Percentiles rank a stretch among this genome's conserved stretches.
Conservation (phyloP, 2,329 filamentous ascomycete species). For the Aureobasidium sp. region DNA sequence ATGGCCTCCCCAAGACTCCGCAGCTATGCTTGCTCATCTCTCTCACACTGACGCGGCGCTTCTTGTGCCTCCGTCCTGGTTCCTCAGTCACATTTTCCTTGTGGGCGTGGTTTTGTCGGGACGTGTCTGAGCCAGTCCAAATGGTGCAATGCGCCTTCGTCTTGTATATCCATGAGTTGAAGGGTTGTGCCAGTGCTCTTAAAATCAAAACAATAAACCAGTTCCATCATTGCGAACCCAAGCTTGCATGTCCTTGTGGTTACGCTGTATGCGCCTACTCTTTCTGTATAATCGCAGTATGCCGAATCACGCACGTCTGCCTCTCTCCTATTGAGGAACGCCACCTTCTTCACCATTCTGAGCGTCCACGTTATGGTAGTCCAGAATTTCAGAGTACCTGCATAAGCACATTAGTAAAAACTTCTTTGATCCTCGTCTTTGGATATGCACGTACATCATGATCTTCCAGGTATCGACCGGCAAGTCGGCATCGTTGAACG, state of each 20-base stretch:
- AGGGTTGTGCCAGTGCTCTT: not conserved
- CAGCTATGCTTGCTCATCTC: not conserved
- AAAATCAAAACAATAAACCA: constrained; percentile 10
- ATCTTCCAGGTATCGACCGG: constrained; percentile 99
- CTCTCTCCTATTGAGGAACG: not conserved
- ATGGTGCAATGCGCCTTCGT: not conserved
- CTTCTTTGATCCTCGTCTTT: not conserved
- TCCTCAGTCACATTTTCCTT: not conserved
- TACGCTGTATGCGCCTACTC: constrained; percentile 6
- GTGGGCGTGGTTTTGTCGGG: not conserved
- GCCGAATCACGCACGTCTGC: not conserved
- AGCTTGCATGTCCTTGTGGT: constrained; percentile 6
- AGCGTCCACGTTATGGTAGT: constrained; percentile 88
- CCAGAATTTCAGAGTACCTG: constrained; percentile 97
- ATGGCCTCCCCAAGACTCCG: not conserved
- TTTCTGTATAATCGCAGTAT: constrained; percentile 3
- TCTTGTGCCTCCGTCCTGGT: not conserved
- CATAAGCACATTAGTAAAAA: not conserved
- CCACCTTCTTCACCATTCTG: constrained; percentile 19
- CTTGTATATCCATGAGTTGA: not conserved
- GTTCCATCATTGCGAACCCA: constrained; percentile 7
- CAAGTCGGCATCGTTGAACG: constrained; percentile 95
- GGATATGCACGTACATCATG: constrained; percentile 72
- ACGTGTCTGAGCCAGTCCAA: not conserved
- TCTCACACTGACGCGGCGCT: not conserved